Conservation (phyloP, 2,329 filamentous ascomycete species). For the Arthroderma sp. region DNA sequence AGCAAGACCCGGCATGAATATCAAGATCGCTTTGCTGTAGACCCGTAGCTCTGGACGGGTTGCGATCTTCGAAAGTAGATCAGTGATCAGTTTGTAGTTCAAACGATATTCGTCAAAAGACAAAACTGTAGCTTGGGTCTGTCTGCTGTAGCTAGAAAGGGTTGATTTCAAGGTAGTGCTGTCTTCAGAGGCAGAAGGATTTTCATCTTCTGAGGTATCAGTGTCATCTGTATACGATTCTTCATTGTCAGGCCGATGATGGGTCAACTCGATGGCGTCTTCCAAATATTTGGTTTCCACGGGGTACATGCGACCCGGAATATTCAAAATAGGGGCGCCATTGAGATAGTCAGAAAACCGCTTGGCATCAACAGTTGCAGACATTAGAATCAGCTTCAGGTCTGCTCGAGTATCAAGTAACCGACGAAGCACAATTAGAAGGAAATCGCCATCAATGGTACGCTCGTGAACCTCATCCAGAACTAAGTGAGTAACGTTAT, state of each 20-base stretch:
- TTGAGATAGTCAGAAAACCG: conserved; percentile 82
- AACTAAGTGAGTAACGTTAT: conserved; percentile 83
- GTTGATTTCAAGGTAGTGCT: conserved; percentile 46
- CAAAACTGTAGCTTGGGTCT: conserved; percentile 61
- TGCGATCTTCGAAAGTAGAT: conserved; percentile 65
- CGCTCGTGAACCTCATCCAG: conserved; percentile 97
- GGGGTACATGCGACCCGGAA: conserved; percentile 87
- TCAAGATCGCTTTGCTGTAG: conserved; percentile 83
- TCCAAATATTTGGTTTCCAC: conserved; percentile 81
- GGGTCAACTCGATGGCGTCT: conserved; percentile 80
- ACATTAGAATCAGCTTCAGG: conserved; percentile 92
- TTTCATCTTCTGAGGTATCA: conserved; percentile 34
- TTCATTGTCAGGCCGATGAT: conserved; percentile 54
- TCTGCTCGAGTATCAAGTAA: conserved; percentile 65
- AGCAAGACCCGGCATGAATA: conserved; percentile 88
- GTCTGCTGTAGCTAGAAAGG: conserved; percentile 59
- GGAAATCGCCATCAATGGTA: conserved; percentile 90
- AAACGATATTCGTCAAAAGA: conserved; percentile 85
- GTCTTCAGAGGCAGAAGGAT: conserved; percentile 37
- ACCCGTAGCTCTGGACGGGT: conserved; percentile 50
- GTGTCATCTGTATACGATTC: conserved; percentile 28
- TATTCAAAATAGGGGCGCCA: conserved; percentile 72
- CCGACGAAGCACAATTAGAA: conserved; percentile 81
- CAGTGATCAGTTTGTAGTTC: conserved; percentile 74
- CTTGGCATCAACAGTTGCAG: conserved; percentile 86